Evolutionary conservation across 208 protist species (phyloP), one percentile per base, ranked within the genome.

Genomic region (Leishmania arabica): DNA sequence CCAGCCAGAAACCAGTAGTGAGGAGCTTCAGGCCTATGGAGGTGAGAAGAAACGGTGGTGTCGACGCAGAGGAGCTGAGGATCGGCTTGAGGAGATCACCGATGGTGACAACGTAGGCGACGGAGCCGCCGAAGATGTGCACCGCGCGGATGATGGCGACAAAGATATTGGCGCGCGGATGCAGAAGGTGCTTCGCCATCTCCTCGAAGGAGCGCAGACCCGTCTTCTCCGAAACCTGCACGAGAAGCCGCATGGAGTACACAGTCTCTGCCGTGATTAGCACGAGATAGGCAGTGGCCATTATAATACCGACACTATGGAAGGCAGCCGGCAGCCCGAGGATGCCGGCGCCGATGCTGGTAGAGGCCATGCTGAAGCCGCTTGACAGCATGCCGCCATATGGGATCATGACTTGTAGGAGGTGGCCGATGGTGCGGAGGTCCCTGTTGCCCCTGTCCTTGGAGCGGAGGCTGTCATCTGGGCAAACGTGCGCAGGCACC

Each of bases 71-170:
- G 42, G 74, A 51, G 13, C 75, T 75, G 45, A 88, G 49, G 42
- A 91, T 84, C 15, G 88, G 83, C 51, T 53, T 79, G 15, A 95
- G 54, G 40, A 92, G 77, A 66, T 93, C 84, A 8, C 88, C 88
- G 17, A 93, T 85, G 42, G 81, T 85, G 19, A 91, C 83, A 0
- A 95, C 82, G 76, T 91, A 95, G 9, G 88, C 88, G 19, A 95
- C 84, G 40, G 77, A 87, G 15, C 78, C 77, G 56, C 89, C 88
- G 45, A 88, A 86, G 62, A 71, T 84, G 77, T 90, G 83, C 21
- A 91, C 37, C 2, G 72, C 47, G 15, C 83, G 89, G 9, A 91
- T 58, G 24, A 73, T 71, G 11, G 88, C 85, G 21, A 89, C 85
- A 64, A 85, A 84, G 31, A 73, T 73, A 37, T 80, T 54, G 0